These are phyloP conservation scores for Ampelomyces quisqualis DNA, from an alignment of 2,329 filamentous ascomycete species.

Conservation along the genomic window DNA sequence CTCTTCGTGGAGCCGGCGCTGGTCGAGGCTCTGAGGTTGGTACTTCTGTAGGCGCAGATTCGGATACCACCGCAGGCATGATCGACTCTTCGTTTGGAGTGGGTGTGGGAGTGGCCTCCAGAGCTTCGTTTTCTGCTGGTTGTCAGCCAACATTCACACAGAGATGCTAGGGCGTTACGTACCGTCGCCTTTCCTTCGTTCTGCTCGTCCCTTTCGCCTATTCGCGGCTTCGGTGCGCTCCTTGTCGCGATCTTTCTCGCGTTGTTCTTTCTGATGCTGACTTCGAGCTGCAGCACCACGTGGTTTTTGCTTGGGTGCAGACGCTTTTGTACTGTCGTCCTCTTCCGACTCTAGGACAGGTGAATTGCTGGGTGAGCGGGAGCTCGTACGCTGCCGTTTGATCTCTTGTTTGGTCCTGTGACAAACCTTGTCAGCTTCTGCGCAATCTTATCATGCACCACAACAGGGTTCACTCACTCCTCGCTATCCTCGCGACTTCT, in stretches of 20 bases:
- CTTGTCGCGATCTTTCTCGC: conserved; percentile 66
- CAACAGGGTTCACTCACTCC: conserved; percentile 66
- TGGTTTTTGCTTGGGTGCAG: conserved; percentile 48
- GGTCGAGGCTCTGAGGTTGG: conserved; percentile 28
- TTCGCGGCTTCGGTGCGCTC: conserved; percentile 72
- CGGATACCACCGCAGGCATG: conserved; percentile 22
- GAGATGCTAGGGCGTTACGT: too few species aligned
- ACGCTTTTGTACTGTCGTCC: conserved; percentile 57
- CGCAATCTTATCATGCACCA: conserved; percentile 2
- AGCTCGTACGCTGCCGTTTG: conserved; percentile 79
- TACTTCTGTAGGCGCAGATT: conserved; percentile 31
- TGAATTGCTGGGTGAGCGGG: conserved; percentile 49
- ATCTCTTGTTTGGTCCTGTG: conserved; percentile 66
- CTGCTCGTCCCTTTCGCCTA: conserved; percentile 78
- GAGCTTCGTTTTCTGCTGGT: conserved; percentile 30
- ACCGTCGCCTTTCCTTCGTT: conserved; percentile 81
- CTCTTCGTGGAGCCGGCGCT: conserved; percentile 33
- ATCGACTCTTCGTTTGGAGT: conserved; percentile 31
- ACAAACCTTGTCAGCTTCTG: conserved; percentile 34
- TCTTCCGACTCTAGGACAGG: conserved; percentile 69
- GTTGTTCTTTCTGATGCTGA: conserved; percentile 64
- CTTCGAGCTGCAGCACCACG: conserved; percentile 49
- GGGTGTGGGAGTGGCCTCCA: conserved; percentile 26
- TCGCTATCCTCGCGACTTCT: conserved; percentile 87
- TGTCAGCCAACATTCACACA: conserved; percentile 30